Conservation (phyloP, 495 filamentous ascomycete species). For the Barbatosphaeria neglecta region DNA sequence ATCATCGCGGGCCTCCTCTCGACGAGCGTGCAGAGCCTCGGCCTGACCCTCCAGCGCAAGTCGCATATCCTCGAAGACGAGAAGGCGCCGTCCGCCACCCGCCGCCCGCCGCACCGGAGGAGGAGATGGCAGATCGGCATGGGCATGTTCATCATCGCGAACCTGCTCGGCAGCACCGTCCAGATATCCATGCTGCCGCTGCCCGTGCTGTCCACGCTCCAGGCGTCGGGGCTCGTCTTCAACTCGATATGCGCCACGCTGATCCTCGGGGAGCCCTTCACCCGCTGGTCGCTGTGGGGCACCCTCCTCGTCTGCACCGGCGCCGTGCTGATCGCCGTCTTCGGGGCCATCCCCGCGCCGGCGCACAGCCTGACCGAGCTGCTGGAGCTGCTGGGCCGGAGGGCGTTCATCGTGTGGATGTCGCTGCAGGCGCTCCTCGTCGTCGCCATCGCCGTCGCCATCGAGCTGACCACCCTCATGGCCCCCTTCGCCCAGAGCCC, state of each 20-base stretch:
- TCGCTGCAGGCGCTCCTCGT: slow-evolving; percentile 62
- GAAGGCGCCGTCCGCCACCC: slow-evolving; percentile 65
- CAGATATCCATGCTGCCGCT: slow-evolving; percentile 95
- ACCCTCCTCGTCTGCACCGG: slow-evolving; percentile 80
- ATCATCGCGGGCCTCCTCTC: slow-evolving; percentile 87
- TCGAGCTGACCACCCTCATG: slow-evolving; percentile 42
- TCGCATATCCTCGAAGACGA: slow-evolving; percentile 97
- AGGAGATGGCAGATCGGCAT: slow-evolving; percentile 97
- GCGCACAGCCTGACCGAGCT: slow-evolving; percentile 81
- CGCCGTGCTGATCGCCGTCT: slow-evolving; percentile 80
- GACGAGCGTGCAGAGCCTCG: slow-evolving; percentile 86
- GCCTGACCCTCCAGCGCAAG: slow-evolving; percentile 96
- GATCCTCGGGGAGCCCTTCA: slow-evolving; percentile 90
- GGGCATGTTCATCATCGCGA: slow-evolving; percentile 91
- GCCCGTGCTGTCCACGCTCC: slow-evolving; percentile 87
- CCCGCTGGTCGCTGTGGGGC: slow-evolving; percentile 75
- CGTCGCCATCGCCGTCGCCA: slow-evolving; percentile 49
- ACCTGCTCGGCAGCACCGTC: slow-evolving; percentile 87
- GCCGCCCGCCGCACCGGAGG: slow-evolving; percentile 78
- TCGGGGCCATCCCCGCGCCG: slow-evolving; percentile 91
- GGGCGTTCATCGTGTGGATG: slow-evolving; percentile 88
- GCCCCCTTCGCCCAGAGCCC: slow-evolving; percentile 38
- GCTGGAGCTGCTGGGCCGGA: slow-evolving; percentile 58
- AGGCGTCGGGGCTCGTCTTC: slow-evolving; percentile 94
- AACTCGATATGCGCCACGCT: slow-evolving; percentile 95